phyloP scores from a whole-genome alignment of 2,329 filamentous ascomycete species.

The Botryosphaeria dothidea region DNA sequence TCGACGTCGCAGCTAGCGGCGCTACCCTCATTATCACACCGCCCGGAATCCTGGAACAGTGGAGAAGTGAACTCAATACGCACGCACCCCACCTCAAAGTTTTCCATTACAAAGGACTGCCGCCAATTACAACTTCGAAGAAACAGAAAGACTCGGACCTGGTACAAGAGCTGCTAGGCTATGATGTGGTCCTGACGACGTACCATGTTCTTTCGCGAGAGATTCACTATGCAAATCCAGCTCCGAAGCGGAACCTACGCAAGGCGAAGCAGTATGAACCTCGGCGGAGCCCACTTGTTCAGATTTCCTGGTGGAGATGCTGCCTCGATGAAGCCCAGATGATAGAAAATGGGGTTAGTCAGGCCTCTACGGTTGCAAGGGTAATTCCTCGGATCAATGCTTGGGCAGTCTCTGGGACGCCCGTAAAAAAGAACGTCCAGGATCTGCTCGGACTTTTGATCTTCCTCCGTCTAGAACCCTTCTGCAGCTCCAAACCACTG shows the following conservation, averaged over 20 bases:
- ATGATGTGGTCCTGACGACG: conserved; percentile 63
- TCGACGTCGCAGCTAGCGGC: conserved; percentile 51
- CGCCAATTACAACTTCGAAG: conserved; percentile 27
- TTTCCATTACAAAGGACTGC: conserved; percentile 58
- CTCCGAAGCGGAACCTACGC: conserved; percentile 70
- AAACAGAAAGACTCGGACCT: conserved; percentile 40
- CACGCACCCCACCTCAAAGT: conserved; percentile 61
- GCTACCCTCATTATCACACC: conserved; percentile 66
- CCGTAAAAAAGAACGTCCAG: conserved; percentile 74
- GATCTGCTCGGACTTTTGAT: conserved; percentile 80
- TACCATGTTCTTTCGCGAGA: conserved; percentile 75
- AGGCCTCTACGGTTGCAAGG: conserved; percentile 77
- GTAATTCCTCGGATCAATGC: conserved; percentile 81
- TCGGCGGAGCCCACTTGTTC: conserved; percentile 71
- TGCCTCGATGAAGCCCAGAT: conserved; percentile 79
- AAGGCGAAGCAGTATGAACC: conserved; percentile 64
- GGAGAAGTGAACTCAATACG: conserved; percentile 59
- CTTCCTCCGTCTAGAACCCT: conserved; percentile 80
- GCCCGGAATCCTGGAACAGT: conserved; percentile 62
- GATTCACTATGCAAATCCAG: conserved; percentile 71
- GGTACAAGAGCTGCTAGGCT: conserved; percentile 48
- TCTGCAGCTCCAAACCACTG: conserved; percentile 61
- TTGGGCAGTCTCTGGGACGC: conserved; percentile 92
- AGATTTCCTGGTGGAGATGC: conserved; percentile 86
- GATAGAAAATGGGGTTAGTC: conserved; percentile 84